Evolutionary conservation across 345 rosid genomes (phyloP).

Genomic region (Eucalyptus pumila): DNA sequence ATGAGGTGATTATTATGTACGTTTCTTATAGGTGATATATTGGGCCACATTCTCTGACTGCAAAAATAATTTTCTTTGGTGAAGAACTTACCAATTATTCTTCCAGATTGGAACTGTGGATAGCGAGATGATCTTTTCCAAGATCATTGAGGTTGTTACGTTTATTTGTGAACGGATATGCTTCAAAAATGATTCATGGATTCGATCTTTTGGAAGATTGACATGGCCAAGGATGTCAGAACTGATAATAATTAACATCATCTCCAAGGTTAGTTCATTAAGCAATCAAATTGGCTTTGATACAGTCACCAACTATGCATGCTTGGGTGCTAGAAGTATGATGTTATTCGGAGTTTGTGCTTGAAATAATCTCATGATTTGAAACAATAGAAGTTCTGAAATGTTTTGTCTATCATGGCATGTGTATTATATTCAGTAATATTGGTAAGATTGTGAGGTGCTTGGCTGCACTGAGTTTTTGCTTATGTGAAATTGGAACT

Average conservation of each 20-base stretch:
- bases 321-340: background rate
- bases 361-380: background rate
- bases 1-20: slow-evolving; percentile 23
- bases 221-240: slow-evolving; percentile 92
- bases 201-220: slow-evolving; percentile 76
- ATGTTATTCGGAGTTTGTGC: background rate
- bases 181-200: slow-evolving; percentile 70
- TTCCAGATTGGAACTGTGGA: slow-evolving; percentile 42
- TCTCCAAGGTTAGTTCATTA: slow-evolving; percentile 65
- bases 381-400: background rate
- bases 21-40: background rate
- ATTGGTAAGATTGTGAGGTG: background rate
- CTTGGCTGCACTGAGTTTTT: background rate
- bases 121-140: slow-evolving; percentile 47
- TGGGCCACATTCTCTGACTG: background rate
- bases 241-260: slow-evolving; percentile 68
- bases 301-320: background rate
- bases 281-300: background rate
- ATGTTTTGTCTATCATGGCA: background rate
- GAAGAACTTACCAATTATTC: background rate
- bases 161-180: slow-evolving; percentile 54
- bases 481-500: background rate
- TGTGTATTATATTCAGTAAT: background rate
- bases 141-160: slow-evolving; percentile 48
- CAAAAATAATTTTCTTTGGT: background rate